Evolutionary conservation across 345 rosid genomes (phyloP), one percentile per base, ranked within the genome.

Genomic region (Salix viminalis): DNA sequence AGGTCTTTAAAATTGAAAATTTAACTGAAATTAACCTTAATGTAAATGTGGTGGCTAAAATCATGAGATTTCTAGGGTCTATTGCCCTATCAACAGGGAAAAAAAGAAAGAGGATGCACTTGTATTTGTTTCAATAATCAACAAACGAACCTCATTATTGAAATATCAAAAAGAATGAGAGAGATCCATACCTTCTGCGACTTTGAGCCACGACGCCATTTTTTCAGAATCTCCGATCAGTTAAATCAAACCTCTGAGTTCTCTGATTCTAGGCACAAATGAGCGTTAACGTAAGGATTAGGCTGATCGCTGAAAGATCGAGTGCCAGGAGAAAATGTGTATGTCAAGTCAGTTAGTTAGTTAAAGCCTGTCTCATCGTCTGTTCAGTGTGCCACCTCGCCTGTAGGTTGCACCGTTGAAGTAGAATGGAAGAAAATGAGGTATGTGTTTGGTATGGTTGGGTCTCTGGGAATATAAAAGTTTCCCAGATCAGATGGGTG

Each of bases 171-270:
- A 44, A 36, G 24, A 41, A 34, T 39, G 66, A 36, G 68, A 30
- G 67, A 70, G 76, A 84, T 46, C 30, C 80, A 39, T 18, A 95
- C 99, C 99, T 95, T 95, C 99, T 37, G 99, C 99, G 70, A 91
- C 98, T 86, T 93, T 96, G 69, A 96, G 93, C 99, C 99, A 96
- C 77, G 93, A 88, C 79, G 97, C 94, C 99, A 96, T 96, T 78
- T 80, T 80, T 75, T 75, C 11, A 61, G 74, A 48, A 50, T 23
- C 28, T 3, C 36, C 44, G 18, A 37, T 36, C n/a, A 69, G 6
- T 26, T 36, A 65, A 32, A 58, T 32, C 61, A 56, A 60, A 76
- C 74, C 32, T 64, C 74, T 72, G 75, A 61, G 56, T 32, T 72
- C 62, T 60, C 42, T 15, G 73, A 81, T 81, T 79, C 91, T 90